Percentiles rank a stretch among this genome's conserved stretches.
Conservation (phyloP, 2,329 filamentous ascomycete species). For the Orbilia quercus region DNA sequence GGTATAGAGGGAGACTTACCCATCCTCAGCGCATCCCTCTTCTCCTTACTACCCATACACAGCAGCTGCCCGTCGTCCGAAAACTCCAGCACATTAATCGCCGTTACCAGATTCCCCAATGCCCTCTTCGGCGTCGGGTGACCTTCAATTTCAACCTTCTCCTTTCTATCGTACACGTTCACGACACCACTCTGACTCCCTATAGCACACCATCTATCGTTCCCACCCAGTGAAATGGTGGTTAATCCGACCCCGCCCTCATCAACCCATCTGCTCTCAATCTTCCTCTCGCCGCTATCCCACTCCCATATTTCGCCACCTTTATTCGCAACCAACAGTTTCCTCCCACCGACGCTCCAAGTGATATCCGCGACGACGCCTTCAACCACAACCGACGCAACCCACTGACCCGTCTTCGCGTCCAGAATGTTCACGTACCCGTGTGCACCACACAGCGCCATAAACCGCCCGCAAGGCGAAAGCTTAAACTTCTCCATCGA, state of each 20-base stretch:
- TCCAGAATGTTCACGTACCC: slow-evolving; percentile 88
- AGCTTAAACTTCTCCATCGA: slow-evolving; percentile 91
- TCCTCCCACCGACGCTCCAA: slow-evolving; percentile 80
- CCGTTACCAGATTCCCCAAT: slow-evolving; percentile 88
- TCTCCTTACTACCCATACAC: slow-evolving; percentile 85
- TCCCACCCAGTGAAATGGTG: slow-evolving; percentile 81
- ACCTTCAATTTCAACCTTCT: slow-evolving; percentile 67
- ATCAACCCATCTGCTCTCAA: slow-evolving; percentile 86
- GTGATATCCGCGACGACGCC: slow-evolving; percentile 89
- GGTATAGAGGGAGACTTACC: slow-evolving; percentile 61
- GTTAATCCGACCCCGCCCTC: slow-evolving; percentile 89
- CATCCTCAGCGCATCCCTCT: slow-evolving; percentile 85
- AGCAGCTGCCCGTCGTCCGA: slow-evolving; percentile 89
- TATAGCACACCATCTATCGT: slow-evolving; percentile 87
- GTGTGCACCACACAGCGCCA: slow-evolving; percentile 82
- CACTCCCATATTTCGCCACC: slow-evolving; percentile 93
- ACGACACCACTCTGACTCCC: slow-evolving; percentile 88
- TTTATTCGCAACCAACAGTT: slow-evolving; percentile 83
- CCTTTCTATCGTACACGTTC: slow-evolving; percentile 87
- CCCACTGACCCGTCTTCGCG: slow-evolving; percentile 85
- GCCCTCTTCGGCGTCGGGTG: slow-evolving; percentile 77
- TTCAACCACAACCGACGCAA: slow-evolving; percentile 82
- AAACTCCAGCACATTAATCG: slow-evolving; percentile 82
- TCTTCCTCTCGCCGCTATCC: slow-evolving; percentile 74
- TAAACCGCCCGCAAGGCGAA: slow-evolving; percentile 85